phyloP scores from a whole-genome alignment of 129 eudicot species.

The Escallonia rubra region DNA sequence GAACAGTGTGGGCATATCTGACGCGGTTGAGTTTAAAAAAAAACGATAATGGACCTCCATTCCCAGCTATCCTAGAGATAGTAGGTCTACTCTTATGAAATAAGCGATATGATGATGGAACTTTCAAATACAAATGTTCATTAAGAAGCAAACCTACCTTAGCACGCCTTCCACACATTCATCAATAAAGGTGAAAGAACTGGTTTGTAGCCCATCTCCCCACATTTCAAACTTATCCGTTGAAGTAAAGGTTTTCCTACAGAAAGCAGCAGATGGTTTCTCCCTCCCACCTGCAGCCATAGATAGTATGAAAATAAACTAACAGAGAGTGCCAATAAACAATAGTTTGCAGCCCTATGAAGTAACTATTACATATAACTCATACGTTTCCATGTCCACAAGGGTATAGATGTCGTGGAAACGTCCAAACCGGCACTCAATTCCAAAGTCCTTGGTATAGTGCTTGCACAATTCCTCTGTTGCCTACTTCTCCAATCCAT shows the following conservation, averaged over 20 bases:
- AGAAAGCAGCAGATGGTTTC: conserved; percentile 98
- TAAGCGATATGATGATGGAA: background rate
- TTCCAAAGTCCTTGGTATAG: conserved; percentile 95
- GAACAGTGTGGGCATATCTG: too few species aligned
- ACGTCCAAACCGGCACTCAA: conserved; percentile 94
- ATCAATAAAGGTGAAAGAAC: conserved; percentile 98
- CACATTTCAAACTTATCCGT: conserved; percentile 98
- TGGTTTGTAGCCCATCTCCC: conserved; percentile 98
- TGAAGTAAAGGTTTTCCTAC: conserved; percentile 79
- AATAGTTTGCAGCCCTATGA: too few species aligned
- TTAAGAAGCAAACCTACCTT: conserved; percentile 38
- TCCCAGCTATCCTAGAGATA: too few species aligned
- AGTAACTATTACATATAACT: background rate
- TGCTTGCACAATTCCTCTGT: conserved; percentile 95
- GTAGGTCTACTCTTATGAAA: background rate
- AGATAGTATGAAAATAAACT: background rate
- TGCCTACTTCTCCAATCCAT: conserved; percentile 93
- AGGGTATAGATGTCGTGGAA: conserved; percentile 93
- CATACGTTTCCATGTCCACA: conserved; percentile 98
- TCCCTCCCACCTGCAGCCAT: conserved; percentile 79
- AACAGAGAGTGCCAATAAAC: background rate
- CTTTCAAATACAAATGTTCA: background rate
- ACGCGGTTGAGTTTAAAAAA: too few species aligned
- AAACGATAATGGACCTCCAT: too few species aligned
- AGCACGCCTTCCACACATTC: conserved; percentile 99